These are phyloP conservation scores for Silene conica DNA, from an alignment of 148 eudicot genomes.

Conservation along the genomic window DNA sequence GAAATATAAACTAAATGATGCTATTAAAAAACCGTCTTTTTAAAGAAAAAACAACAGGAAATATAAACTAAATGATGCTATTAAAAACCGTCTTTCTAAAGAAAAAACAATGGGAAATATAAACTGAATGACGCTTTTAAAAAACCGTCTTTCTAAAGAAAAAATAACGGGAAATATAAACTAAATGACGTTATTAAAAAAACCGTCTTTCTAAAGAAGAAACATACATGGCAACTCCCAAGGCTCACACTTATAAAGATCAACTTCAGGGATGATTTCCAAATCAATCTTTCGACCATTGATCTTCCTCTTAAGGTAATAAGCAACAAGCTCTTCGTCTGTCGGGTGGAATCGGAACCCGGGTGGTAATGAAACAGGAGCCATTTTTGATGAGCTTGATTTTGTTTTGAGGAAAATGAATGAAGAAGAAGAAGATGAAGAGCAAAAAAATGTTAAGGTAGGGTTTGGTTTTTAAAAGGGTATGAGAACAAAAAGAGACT, in stretches of 20 bases:
- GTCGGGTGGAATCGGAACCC: constrained; percentile 85
- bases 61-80: too few relatives aligned
- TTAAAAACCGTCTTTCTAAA: too few relatives aligned
- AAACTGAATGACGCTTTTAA: too few relatives aligned
- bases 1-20: too few relatives aligned
- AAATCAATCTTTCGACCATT: constrained; percentile 64
- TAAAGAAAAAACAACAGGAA: too few relatives aligned
- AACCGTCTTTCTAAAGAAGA: too few relatives aligned
- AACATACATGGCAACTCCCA: constrained; percentile 81
- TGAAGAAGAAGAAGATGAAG: background rate
- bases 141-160: too few relatives aligned
- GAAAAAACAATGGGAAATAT: too few relatives aligned
- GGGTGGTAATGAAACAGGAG: constrained; percentile 83
- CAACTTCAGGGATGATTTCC: constrained; percentile 82
- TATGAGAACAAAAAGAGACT: constrained; percentile 28
- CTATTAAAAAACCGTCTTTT: too few relatives aligned
- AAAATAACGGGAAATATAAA: too few relatives aligned
- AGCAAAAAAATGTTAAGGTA: constrained; percentile 20
- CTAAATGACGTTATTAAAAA: too few relatives aligned
- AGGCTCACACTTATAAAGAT: constrained; percentile 89
- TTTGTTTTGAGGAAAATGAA: constrained; percentile 9
- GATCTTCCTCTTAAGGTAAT: constrained; percentile 75
- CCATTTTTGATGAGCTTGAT: constrained; percentile 30
- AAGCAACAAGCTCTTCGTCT: constrained; percentile 75
- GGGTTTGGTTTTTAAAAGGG: constrained; percentile 28